A percentile compares a stretch with the other conserved stretches of the same genome.
These are phyloP conservation scores for Dothidotthia symphoricarpi DNA, from an alignment of 2,329 filamentous ascomycete genomes.

Conservation along the genomic window DNA sequence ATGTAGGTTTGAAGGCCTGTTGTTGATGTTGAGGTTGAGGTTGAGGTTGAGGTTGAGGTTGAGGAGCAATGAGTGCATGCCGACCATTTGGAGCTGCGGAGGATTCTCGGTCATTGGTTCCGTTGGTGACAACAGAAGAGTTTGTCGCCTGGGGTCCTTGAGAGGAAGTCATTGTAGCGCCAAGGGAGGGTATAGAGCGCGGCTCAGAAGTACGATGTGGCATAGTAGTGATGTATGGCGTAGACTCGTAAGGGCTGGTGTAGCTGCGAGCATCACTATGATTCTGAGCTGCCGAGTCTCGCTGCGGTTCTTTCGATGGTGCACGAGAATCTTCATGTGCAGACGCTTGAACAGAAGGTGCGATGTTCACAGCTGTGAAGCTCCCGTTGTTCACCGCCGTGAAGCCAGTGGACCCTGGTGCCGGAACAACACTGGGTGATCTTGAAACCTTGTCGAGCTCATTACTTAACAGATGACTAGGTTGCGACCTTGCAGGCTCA, in stretches of 20 bases:
- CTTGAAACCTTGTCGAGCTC: slow-evolving; percentile 29
- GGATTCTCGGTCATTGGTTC: slow-evolving; percentile 18
- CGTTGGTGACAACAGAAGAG: slow-evolving; percentile 16
- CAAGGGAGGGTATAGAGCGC: slow-evolving; percentile 14
- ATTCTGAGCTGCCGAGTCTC: slow-evolving; percentile 7
- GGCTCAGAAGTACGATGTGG: slow-evolving; percentile 14
- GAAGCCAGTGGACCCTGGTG: slow-evolving; percentile 16
- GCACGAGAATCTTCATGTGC: slow-evolving; percentile 12
- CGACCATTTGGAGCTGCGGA: slow-evolving; percentile 17
- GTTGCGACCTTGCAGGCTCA: slow-evolving; percentile 25
- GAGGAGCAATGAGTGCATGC: slow-evolving; percentile 21
- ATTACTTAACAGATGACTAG: slow-evolving; percentile 30
- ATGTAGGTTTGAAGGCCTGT: neutral
- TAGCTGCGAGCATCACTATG: slow-evolving; percentile 23
- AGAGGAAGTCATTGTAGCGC: slow-evolving; percentile 5
- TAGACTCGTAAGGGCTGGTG: slow-evolving; percentile 32
- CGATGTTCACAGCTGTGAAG: slow-evolving; percentile 27
- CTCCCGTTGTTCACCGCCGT: slow-evolving; percentile 22
- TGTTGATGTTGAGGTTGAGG: slow-evolving; percentile 2
- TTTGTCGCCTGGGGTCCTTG: slow-evolving; percentile 15
- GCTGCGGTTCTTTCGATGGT: slow-evolving; percentile 16
- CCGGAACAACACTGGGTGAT: slow-evolving; percentile 10
- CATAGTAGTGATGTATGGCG: slow-evolving; percentile 13
- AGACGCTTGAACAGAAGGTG: slow-evolving; percentile 14
- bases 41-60: slow-evolving; percentile 11